These are phyloP conservation scores for Hypomyces perniciosus DNA, from an alignment of 2,329 filamentous ascomycete genomes.

Conservation along the genomic window DNA sequence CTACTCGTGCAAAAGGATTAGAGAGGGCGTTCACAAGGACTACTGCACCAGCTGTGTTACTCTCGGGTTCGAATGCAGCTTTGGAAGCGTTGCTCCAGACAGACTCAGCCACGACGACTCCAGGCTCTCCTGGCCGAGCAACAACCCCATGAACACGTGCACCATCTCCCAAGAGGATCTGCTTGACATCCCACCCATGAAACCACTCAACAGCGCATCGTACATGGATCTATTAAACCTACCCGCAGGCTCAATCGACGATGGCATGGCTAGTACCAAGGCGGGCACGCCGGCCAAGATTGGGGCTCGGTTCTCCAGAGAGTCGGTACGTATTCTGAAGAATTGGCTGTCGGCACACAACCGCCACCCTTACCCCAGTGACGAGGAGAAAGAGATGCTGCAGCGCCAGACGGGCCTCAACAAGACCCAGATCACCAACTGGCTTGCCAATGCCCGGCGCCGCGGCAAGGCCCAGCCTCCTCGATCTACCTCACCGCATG, in stretches of 20 bases:
- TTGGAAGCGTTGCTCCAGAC: slow-evolving; percentile 34
- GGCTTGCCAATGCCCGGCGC: slow-evolving; percentile 84
- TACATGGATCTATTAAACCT: slow-evolving; percentile 22
- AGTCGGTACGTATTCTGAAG: slow-evolving; percentile 74
- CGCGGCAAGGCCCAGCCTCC: slow-evolving; percentile 69
- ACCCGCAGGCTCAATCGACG: slow-evolving; percentile 3
- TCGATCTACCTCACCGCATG: slow-evolving; percentile 63
- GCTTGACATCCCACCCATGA: slow-evolving; percentile 18
- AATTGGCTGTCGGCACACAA: slow-evolving; percentile 77
- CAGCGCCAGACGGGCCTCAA: slow-evolving; percentile 74
- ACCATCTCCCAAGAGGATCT: slow-evolving; percentile 25
- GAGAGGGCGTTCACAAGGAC: slow-evolving; percentile 53
- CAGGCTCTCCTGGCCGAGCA: slow-evolving; percentile 31
- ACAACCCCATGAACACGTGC: slow-evolving; percentile 34
- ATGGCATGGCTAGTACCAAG: slow-evolving; percentile 16
- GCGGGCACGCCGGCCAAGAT: slow-evolving; percentile 48
- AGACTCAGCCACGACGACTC: slow-evolving; percentile 27
- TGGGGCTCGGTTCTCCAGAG: slow-evolving; percentile 70
- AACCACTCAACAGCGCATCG: slow-evolving; percentile 21
- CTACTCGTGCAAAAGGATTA: slow-evolving; percentile 55
- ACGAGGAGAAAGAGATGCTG: slow-evolving; percentile 77
- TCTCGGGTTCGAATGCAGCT: slow-evolving; percentile 52
- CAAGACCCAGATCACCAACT: slow-evolving; percentile 81
- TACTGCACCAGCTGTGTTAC: slow-evolving; percentile 60
- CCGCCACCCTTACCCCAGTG: slow-evolving; percentile 80